Evolutionary conservation across 257 asterid genomes (phyloP), one percentile per base, ranked within the genome.

Genomic region (Penstemon newberryi): DNA sequence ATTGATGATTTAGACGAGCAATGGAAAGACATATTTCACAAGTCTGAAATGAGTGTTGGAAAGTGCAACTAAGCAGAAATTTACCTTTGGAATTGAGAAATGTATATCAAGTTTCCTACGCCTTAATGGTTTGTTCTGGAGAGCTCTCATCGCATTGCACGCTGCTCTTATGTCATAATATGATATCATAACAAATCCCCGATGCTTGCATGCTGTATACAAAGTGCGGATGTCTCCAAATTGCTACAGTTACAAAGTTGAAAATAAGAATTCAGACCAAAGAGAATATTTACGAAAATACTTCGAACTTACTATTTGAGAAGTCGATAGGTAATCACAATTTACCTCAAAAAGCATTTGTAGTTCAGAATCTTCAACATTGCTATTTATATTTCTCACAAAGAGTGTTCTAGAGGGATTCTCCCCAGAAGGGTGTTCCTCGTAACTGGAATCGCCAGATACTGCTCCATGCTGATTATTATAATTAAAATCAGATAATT

Each of bases 11-110:
- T 50, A 56, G 52, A 51, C 18, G 19, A 18, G 60, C 44, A 60
- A 58, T 10, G 49, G 8, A 42, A 13, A 47, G 46, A 49, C 57
- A 61, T 8, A 8, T 15, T 25, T 25, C 33, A 25, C 2, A 51
- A 41, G 13, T 50, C 33, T 25, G 33, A 25, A 25, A 25, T 25
- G 33, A 25, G 12, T 18, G 56, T 25, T 52, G 43, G 49, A 57
- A 63, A 60, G 42, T 33, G 15, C 42, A 65, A 59, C 47, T 52
- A 4, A 41, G 63, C 56, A 39, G 64, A 51, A 78, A 66, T 65
- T 65, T 74, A 95, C 99, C 95, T 95, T 91, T 63, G 95, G 97
- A 78, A 84, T 82, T 71, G 99, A 86, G 89, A 82, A 95, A 82
- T 91, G 95, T 81, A 91, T 85, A 79, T 91, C 96, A 60, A 95